Conservation (phyloP, 2,329 filamentous ascomycete species). For the Aspergillus carbonarius region DNA sequence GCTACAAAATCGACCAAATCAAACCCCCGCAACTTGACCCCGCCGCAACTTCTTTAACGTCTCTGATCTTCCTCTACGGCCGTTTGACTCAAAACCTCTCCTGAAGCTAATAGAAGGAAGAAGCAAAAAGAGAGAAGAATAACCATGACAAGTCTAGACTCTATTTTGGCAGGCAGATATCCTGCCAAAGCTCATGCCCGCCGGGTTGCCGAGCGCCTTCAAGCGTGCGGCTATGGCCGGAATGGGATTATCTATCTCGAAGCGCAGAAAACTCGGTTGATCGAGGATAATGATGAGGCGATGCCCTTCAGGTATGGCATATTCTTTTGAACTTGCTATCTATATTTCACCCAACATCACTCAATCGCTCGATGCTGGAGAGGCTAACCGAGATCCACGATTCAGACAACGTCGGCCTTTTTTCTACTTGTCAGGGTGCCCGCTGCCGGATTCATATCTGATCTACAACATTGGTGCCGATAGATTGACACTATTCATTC, state of each 20-base stretch:
- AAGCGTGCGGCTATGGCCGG: conserved; percentile 61
- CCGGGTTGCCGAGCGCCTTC: conserved; percentile 77
- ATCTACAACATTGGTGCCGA: conserved; percentile 75
- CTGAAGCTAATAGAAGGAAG: not conserved
- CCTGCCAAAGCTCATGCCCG: conserved; percentile 85
- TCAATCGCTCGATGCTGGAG: not conserved
- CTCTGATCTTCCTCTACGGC: not conserved
- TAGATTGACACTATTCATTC: conserved; percentile 83
- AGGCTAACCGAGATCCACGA: conserved; percentile 12
- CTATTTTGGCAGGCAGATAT: conserved; percentile 59
- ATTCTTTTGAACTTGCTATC: not conserved
- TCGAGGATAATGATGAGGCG: conserved; percentile 85
- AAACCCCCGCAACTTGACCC: not conserved
- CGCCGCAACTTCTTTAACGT: not conserved
- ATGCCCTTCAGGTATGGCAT: conserved; percentile 70
- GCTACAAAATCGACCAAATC: not conserved
- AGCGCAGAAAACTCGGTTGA: conserved; percentile 73
- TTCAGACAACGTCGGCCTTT: conserved; percentile 83
- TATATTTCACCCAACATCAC: not conserved
- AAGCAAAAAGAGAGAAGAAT: not conserved
- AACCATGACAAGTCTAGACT: conserved; percentile 34
- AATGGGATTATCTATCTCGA: conserved; percentile 84
- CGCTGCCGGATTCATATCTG: conserved; percentile 75
- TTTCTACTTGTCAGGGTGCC: conserved; percentile 88
- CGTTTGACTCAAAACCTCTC: not conserved